Evolutionary conservation across 805 yeast genomes (phyloP), one percentile per base, ranked within the genome.

Genomic region (Saturnispora galanensis): DNA sequence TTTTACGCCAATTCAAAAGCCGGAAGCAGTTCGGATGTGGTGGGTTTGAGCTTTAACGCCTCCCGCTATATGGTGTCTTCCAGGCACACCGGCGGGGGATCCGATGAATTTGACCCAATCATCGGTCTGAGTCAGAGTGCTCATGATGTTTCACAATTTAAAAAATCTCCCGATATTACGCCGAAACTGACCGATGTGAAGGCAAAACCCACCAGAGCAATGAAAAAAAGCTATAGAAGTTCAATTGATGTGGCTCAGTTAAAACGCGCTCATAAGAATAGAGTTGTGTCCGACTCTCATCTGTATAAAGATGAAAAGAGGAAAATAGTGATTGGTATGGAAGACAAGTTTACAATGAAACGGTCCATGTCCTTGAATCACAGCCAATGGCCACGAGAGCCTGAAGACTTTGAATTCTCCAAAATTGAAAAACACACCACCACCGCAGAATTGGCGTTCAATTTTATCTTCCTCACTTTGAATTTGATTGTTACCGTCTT

Each of bases 401-500:
- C 42, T 10, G 33, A 33, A 44, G 32, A 38, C 33, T 42, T 45
- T 18, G 31, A 34, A 10, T 5, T 45, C 3, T 37, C 41, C 28
- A 31, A 38, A 31, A 12, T 45, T 3, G 42, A 42, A 10, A 45
- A 35, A 28, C 18, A 28, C 15, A 16, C 17, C 16, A 11, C 21
- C 2, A 1, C 26, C n/a, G 29, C 30, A 13, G 35, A 37, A 10
- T 4, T 30, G 5, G n/a, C 17, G 6, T 35, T 35, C 13, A 35
- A 29, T 15, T n/a, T 41, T 5, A 17, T 45, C 3, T 45, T 47
- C 31, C 46, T 45, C 31, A 12, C 33, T 3, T 5, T 49, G 8
- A 47, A 47, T 26, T n/a, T 49, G 10, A 5, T 47, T 3, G 36
- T 50, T 6, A 37, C 46, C 8, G 16, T 45, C 2, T 50, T 41